These are phyloP conservation scores for Neofusicoccum parvum DNA, from an alignment of 2,329 filamentous ascomycete species.

Conservation along the genomic window DNA sequence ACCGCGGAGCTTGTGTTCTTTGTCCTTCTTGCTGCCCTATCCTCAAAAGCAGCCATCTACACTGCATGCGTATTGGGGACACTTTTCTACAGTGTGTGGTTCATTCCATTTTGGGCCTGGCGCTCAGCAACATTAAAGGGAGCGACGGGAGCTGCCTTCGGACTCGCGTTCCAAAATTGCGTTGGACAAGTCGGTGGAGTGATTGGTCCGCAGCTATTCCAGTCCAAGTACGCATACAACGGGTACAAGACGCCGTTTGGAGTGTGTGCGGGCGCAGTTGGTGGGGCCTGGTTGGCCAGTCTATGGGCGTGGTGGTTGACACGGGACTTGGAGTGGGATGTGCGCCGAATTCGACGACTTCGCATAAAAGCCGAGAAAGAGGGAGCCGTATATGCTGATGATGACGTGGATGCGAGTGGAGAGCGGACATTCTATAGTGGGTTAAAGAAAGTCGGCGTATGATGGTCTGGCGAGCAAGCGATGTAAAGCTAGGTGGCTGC, in stretches of 20 bases:
- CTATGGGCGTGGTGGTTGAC: constrained; percentile 48
- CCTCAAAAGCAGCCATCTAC: constrained; percentile 45
- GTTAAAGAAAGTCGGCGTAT: constrained; percentile 23
- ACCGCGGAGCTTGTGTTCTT: constrained; percentile 48
- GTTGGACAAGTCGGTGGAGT: constrained; percentile 51
- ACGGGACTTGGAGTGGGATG: constrained; percentile 44
- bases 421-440: background rate
- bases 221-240: constrained; percentile 45
- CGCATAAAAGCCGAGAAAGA: constrained; percentile 27
- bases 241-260: constrained; percentile 43
- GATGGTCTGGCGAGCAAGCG: constrained; percentile 1
- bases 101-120: constrained; percentile 52
- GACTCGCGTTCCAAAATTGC: constrained; percentile 46
- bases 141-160: constrained; percentile 49
- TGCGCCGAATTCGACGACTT: constrained; percentile 30
- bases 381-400: constrained; percentile 21
- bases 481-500: no score
- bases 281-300: constrained; percentile 37
- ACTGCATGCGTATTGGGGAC: constrained; percentile 48
- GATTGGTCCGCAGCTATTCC: constrained; percentile 49
- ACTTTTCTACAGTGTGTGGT: constrained; percentile 47
- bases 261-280: constrained; percentile 41
- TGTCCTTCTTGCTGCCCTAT: constrained; percentile 46
- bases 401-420: background rate
- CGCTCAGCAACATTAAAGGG: constrained; percentile 46